phyloP scores from a whole-genome alignment of 768 basidiomycete species.

The Kwoniella dendrophila region DNA sequence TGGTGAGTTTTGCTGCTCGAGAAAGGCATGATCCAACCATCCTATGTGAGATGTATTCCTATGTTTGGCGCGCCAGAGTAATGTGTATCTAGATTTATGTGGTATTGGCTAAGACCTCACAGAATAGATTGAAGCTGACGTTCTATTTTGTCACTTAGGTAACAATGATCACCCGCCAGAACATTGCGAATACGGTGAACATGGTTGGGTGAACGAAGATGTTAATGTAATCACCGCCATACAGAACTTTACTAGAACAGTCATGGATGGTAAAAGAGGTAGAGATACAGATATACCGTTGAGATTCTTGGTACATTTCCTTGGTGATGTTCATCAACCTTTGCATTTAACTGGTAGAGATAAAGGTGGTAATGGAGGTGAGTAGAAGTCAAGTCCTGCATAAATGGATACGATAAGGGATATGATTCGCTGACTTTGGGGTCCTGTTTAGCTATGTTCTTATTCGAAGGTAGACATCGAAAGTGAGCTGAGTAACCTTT shows the following conservation, averaged over 20 bases:
- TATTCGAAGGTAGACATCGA: slow-evolving; percentile 70
- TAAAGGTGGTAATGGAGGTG: slow-evolving; percentile 77
- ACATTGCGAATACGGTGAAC: slow-evolving; percentile 71
- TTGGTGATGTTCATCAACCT: slow-evolving; percentile 93
- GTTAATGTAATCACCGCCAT: slow-evolving; percentile 77
- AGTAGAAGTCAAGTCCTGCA: slow-evolving; percentile 28
- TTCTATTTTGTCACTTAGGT: slow-evolving; percentile 47
- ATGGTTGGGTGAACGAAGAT: slow-evolving; percentile 65
- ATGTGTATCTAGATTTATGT: no score
- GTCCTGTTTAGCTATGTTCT: slow-evolving; percentile 62
- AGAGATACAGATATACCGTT: slow-evolving; percentile 69
- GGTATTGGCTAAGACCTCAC: no score
- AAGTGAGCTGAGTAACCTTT: slow-evolving; percentile 61
- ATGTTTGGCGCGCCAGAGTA: no score
- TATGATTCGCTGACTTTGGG: slow-evolving; percentile 1
- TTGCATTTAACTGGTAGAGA: slow-evolving; percentile 86
- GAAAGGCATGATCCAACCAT: not conserved
- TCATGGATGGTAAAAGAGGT: slow-evolving; percentile 57
- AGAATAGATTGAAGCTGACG: no score
- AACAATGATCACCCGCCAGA: slow-evolving; percentile 75
- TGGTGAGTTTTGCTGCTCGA: slow-evolving; percentile 32
- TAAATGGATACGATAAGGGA: not conserved
- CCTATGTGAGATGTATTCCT: not conserved
- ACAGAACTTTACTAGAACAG: slow-evolving; percentile 69
- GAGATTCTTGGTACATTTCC: slow-evolving; percentile 88